phyloP scores from a whole-genome alignment of 257 asterid species.

The Solanum infundibuliforme region DNA sequence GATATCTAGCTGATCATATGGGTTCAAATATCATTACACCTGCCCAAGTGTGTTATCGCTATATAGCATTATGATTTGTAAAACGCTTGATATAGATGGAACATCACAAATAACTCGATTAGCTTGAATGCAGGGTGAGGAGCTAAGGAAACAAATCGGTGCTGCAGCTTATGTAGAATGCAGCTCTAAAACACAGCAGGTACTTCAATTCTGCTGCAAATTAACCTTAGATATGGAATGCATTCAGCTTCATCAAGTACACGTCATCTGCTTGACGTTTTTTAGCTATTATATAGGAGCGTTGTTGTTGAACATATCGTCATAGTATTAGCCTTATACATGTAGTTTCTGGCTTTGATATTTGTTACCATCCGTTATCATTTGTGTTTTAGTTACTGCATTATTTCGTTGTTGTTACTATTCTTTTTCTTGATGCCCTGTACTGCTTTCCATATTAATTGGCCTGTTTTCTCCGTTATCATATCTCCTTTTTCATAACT shows the following conservation, averaged over 20 bases:
- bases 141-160: conserved; percentile 88
- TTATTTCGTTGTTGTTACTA: background rate
- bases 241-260: background rate
- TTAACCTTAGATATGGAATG: background rate
- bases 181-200: conserved; percentile 99
- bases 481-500: background rate
- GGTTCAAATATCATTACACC: conserved; percentile 64
- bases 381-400: background rate
- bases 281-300: background rate
- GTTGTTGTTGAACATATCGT: background rate
- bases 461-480: background rate
- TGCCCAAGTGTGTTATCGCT: conserved; percentile 48
- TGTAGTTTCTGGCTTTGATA: background rate
- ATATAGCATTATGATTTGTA: background rate
- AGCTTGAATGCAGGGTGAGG: conserved; percentile 62
- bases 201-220: background rate
- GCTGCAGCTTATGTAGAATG: conserved; percentile 95
- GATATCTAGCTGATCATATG: conserved; percentile 64
- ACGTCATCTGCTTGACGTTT: background rate
- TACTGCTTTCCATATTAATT: background rate
- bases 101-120: background rate
- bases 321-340: background rate
- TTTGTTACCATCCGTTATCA: background rate
- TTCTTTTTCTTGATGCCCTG: background rate
- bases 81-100: background rate